Base-by-base conservation (phyloP, 768 basidiomycete species). In the Rhizopogon vulgaris region DNA sequence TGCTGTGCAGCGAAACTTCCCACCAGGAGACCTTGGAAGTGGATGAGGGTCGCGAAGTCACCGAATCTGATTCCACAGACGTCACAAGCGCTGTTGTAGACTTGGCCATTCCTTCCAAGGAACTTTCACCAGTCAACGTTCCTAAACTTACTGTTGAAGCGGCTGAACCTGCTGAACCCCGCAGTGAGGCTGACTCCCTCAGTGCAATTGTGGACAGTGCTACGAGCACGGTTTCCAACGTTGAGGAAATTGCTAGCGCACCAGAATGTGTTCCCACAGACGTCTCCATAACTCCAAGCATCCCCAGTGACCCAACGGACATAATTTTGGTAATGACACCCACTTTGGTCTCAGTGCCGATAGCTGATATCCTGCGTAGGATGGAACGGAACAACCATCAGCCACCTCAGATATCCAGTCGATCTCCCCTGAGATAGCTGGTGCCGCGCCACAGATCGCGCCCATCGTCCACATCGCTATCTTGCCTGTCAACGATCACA, bases 401-500 rank as follows among this genome's bases (percentile, higher is more conserved):
- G 32, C 30, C 14, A 62, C 62, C 8, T 57, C 64, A 45, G 28
- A 30, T 7, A 62, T 57, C 1, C 62, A 62, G 36, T 60, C 56
- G 11, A 30, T 28, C 14, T 42, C 56, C 43, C 12, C 32, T 6
- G 30, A 41, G 30, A 38, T 57, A 32, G 28, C 50, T 58, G 17
- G 54, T 8, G 9, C 47, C 41, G 54, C 55, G 17, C 37, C 57
- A 6, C 56, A 68, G 10, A 42, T 56, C 1, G 67, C 71, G 3
- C 66, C 73, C 41, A 56, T 60, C 8, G 61, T 74, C 3, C 70
- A 71, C 38, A 69, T 76, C 12, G 32, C 66, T 53, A 69, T 73
- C 40, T 62, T 74, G 4, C 73, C 75, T 12, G 72, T 75, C 42
- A 74, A 72, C 51, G 71, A 77, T 60, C 65, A 70, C 56, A 70